A percentile compares a stretch with the other conserved stretches of the same genome.
Conservation (phyloP, 2,329 filamentous ascomycete species). For the Coleophoma cylindrospora region DNA sequence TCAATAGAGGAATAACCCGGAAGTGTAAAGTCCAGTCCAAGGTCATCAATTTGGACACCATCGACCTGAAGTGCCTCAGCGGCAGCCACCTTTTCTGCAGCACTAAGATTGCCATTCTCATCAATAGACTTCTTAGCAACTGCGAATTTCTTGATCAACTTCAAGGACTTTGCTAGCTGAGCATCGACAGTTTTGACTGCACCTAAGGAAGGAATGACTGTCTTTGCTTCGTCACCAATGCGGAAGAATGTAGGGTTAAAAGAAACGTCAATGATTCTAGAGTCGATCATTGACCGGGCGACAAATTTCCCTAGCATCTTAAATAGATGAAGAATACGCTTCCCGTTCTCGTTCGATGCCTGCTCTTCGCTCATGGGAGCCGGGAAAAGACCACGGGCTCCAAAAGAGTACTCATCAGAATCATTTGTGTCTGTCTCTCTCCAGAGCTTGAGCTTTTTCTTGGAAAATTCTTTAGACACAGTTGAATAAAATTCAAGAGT, state of each 20-base stretch:
- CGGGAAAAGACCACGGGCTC: conserved; percentile 81
- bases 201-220: conserved; percentile 77
- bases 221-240: conserved; percentile 62
- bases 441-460: conserved; percentile 97
- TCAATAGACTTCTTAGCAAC: conserved; percentile 79
- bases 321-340: conserved; percentile 83
- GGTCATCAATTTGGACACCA: conserved; percentile 74
- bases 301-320: conserved; percentile 96
- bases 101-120: conserved; percentile 59
- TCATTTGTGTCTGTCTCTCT: conserved; percentile 77
- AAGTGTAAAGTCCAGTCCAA: conserved; percentile 90
- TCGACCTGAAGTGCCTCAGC: conserved; percentile 69
- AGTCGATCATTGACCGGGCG: conserved; percentile 96
- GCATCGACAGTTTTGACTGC: conserved; percentile 87
- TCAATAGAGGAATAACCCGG: conserved; percentile 89
- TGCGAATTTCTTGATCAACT: conserved; percentile 82
- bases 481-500: conserved; percentile 98
- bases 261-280: conserved; percentile 93
- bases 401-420: conserved; percentile 77
- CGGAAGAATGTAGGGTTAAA: conserved; percentile 99
- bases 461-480: conserved; percentile 94
- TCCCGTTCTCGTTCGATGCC: conserved; percentile 69
- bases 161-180: conserved; percentile 78
- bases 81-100: conserved; percentile 66
- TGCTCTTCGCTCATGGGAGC: conserved; percentile 82